These are phyloP conservation scores for Phytopythium sindhum DNA, from an alignment of 352 stramenopile genomes.

Conservation along the genomic window DNA sequence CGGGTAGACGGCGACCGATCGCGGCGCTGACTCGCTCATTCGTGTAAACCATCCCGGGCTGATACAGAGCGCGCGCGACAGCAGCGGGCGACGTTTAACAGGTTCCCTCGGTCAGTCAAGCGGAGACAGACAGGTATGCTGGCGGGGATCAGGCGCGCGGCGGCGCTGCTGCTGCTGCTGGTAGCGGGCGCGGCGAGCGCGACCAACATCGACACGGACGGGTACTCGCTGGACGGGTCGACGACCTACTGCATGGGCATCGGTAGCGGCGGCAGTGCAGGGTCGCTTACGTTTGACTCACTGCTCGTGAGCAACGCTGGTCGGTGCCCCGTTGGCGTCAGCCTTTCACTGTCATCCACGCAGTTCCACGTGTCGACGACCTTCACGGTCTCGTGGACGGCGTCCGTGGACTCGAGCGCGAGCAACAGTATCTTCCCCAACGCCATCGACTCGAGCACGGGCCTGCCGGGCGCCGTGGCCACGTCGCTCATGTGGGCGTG, in stretches of 20 bases:
- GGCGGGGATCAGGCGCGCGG: neutral
- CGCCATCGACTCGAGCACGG: constrained; percentile 41
- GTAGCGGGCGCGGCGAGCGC: constrained; percentile 11
- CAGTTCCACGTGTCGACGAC: constrained; percentile 49
- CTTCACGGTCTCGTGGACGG: constrained; percentile 54
- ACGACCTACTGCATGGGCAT: constrained; percentile 79
- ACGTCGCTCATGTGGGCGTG: constrained; percentile 54
- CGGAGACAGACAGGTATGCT: neutral
- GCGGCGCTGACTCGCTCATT: neutral
- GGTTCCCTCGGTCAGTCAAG: neutral
- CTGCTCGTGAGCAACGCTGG: constrained; percentile 43
- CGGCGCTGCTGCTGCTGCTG: constrained; percentile 1
- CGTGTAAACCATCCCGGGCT: neutral
- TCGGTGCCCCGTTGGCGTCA: constrained; percentile 55
- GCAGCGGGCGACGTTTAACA: neutral
- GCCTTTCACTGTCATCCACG: constrained; percentile 27
- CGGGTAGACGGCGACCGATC: neutral
- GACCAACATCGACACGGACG: constrained; percentile 51
- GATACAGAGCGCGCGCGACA: neutral
- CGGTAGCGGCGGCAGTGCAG: constrained; percentile 12
- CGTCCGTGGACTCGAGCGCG: constrained; percentile 27
- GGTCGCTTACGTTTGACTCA: constrained; percentile 41
- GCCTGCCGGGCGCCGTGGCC: constrained; percentile 29
- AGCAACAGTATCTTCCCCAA: constrained; percentile 58
- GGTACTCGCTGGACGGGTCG: constrained; percentile 53